Evolutionary conservation across 2,329 filamentous ascomycete genomes (phyloP).

Genomic region (Stemphylium vesicarium): DNA sequence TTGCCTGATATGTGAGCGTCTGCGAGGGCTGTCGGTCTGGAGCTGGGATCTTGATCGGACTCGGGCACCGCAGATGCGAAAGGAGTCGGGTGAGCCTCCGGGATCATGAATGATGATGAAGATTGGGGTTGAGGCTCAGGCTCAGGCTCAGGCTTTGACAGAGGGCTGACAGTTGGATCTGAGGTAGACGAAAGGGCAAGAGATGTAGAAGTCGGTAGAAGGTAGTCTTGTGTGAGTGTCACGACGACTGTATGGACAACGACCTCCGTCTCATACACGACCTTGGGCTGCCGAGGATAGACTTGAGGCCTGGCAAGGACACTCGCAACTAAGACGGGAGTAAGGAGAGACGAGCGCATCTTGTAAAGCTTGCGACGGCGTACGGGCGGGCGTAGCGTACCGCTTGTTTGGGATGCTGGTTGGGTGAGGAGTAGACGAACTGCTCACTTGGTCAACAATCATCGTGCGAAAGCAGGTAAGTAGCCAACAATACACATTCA

Average conservation of each 20-base stretch:
- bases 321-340: constrained; percentile 33
- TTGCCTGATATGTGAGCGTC: constrained; percentile 27
- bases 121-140: background rate
- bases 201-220: constrained; percentile 3
- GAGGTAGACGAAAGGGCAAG: constrained; percentile 1
- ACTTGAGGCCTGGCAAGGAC: constrained; percentile 32
- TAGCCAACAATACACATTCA: too few relatives aligned
- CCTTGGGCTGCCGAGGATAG: constrained; percentile 24
- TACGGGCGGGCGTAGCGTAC: too few relatives aligned
- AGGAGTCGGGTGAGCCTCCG: constrained; percentile 1
- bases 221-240: constrained; percentile 7
- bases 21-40: constrained; percentile 1
- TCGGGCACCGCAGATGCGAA: background rate
- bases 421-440: too few relatives aligned
- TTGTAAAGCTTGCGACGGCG: constrained; percentile 8
- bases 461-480: too few relatives aligned
- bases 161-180: background rate
- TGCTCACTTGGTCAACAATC: too few relatives aligned
- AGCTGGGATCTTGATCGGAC: background rate
- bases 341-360: constrained; percentile 38
- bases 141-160: constrained; percentile 1
- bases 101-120: background rate
- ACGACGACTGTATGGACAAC: constrained; percentile 32
- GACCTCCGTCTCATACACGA: constrained; percentile 30
- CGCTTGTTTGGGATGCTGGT: too few relatives aligned